A percentile compares a stretch with the other conserved stretches of the same genome.
Conservation (phyloP, 768 basidiomycete genomes). For the Pleurotus platypus region DNA sequence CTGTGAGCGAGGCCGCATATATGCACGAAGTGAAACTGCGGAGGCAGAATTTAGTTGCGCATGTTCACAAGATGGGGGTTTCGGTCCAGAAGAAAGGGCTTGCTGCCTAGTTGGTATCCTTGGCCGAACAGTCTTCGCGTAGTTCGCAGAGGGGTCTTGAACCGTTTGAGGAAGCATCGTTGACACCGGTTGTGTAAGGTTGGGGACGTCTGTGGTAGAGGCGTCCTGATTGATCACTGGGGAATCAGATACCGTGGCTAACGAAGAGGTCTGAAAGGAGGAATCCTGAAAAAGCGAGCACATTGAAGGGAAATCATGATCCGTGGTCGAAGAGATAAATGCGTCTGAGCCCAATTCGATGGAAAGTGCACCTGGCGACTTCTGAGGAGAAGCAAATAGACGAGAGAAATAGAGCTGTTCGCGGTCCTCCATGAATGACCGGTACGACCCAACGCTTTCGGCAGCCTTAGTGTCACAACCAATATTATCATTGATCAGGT, state of each 20-base stretch:
- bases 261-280: too few species aligned
- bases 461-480: conserved; percentile 41
- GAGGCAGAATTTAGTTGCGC: background rate
- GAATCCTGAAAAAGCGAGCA: too few species aligned
- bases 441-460: conserved; percentile 51
- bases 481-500: conserved; percentile 45
- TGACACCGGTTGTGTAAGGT: too few species aligned
- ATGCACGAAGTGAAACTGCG: conserved; percentile 1
- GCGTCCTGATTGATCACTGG: too few species aligned
- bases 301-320: too few species aligned
- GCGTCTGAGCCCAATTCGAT: too few species aligned
- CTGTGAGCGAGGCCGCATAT: background rate
- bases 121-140: background rate
- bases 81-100: background rate
- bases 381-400: conserved; percentile 19
- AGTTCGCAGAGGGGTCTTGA: background rate
- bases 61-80: background rate
- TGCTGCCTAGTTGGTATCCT: background rate
- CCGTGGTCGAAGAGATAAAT: too few species aligned
- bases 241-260: too few species aligned
- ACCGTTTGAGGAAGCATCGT: too few species aligned
- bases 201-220: too few species aligned
- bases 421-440: conserved; percentile 46
- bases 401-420: conserved; percentile 44
- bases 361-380: background rate